A percentile compares a stretch with the other conserved stretches of the same genome.
These are phyloP conservation scores for Fusarium equiseti DNA, from an alignment of 2,329 filamentous ascomycete genomes.

Conservation along the genomic window DNA sequence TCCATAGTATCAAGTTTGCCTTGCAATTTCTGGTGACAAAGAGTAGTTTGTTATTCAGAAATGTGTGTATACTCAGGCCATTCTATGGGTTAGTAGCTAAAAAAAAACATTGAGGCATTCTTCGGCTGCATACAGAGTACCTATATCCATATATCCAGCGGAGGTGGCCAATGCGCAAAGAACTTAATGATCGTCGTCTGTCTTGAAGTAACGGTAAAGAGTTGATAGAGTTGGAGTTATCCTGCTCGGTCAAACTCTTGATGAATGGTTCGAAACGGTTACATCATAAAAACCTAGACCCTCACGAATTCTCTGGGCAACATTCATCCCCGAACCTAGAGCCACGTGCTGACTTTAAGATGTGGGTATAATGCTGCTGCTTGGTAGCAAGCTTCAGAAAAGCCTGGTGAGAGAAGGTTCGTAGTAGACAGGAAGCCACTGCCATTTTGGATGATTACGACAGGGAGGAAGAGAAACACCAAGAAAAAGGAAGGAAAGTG, in stretches of 20 bases:
- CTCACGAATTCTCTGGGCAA: neutral
- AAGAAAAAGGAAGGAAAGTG: neutral
- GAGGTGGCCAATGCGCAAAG: neutral
- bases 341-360: neutral
- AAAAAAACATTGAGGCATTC: neutral
- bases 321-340: neutral
- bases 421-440: neutral
- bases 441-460: neutral
- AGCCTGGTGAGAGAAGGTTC: neutral
- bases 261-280: neutral
- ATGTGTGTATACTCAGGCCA: neutral
- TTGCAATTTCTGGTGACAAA: neutral
- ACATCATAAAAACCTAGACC: neutral
- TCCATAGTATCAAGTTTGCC: neutral
- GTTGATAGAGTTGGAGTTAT: neutral
- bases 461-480: neutral
- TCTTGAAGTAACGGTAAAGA: neutral
- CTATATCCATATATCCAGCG: neutral
- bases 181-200: neutral
- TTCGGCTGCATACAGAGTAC: neutral
- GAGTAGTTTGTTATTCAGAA: too few species aligned
- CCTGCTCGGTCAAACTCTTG: neutral
- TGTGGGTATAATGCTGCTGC: neutral
- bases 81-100: neutral
- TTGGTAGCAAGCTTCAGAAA: neutral